These are phyloP conservation scores for Sugiyamaella marilandica DNA, from an alignment of 805 yeast species.

Conservation along the genomic window DNA sequence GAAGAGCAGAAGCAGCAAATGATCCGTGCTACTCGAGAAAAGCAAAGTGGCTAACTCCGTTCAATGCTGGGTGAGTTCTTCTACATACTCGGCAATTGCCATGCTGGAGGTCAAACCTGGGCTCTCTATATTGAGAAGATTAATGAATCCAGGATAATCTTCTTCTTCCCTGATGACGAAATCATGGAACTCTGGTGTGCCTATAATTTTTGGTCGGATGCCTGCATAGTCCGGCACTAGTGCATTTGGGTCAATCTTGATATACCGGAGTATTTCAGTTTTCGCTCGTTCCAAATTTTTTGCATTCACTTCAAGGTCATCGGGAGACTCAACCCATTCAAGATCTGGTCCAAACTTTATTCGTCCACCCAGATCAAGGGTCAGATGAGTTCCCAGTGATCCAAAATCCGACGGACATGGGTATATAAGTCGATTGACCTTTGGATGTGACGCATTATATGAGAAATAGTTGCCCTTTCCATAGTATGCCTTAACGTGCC, in stretches of 20 bases:
- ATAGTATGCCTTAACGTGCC: conserved; percentile 55
- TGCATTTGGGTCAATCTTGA: conserved; percentile 52
- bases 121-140: conserved; percentile 78
- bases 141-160: conserved; percentile 73
- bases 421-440: conserved; percentile 56
- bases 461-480: conserved; percentile 85
- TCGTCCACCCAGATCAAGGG: conserved; percentile 76
- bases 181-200: conserved; percentile 53
- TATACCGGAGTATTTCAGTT: conserved; percentile 54
- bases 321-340: conserved; percentile 58
- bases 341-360: conserved; percentile 84
- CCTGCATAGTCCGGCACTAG: conserved; percentile 72
- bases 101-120: conserved; percentile 83
- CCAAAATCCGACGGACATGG: conserved; percentile 72
- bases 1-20: conserved; percentile 17
- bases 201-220: conserved; percentile 70
- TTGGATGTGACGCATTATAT: conserved; percentile 45
- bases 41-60: neutral
- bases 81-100: conserved; percentile 78
- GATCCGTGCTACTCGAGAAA: conserved; percentile 19
- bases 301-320: conserved; percentile 28
- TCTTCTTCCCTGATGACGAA: conserved; percentile 67
- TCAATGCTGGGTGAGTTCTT: conserved; percentile 9
- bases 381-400: conserved; percentile 85
- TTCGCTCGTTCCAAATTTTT: conserved; percentile 51